Evolutionary conservation across 257 asterid genomes (phyloP).

Genomic region (Solanum verrucosum): DNA sequence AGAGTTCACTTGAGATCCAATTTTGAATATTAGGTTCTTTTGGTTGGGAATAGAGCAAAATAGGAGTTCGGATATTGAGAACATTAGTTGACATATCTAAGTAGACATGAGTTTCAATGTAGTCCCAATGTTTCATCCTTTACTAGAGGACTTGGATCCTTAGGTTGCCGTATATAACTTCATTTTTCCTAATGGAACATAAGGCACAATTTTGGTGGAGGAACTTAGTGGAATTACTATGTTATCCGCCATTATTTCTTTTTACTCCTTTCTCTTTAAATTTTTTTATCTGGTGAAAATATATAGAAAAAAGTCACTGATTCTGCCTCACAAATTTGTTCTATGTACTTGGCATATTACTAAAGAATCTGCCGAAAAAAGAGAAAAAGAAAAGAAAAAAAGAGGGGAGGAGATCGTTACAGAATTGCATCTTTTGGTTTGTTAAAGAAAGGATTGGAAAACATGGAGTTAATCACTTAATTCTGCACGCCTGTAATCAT

Average conservation of each 20-base stretch:
- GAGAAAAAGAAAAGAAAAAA: not conserved
- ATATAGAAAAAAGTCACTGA: not conserved
- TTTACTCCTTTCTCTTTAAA: not conserved
- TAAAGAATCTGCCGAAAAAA: not conserved
- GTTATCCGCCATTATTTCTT: not conserved
- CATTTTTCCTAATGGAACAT: slow-evolving; percentile 2
- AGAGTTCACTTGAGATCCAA: slow-evolving; percentile 31
- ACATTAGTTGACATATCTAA: slow-evolving; percentile 3
- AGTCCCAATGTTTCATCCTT: not conserved
- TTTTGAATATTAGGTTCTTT: slow-evolving; percentile 38
- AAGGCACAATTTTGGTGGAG: slow-evolving; percentile 3
- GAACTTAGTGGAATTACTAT: slow-evolving; percentile 1
- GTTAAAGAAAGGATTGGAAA: not conserved
- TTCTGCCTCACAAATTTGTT: not conserved
- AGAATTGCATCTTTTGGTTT: not conserved
- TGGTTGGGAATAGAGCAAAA: slow-evolving; percentile 18
- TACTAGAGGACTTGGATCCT: not conserved
- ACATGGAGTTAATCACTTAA: not conserved
- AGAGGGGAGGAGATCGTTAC: not conserved
- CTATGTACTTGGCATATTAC: not conserved
- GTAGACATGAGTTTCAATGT: not conserved
- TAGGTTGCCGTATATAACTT: not conserved
- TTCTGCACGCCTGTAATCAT: not conserved
- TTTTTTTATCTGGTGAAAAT: not conserved
- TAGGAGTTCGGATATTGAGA: slow-evolving; percentile 23